Conservation (phyloP, 805 yeast species). For the Candida broadrunensis region DNA sequence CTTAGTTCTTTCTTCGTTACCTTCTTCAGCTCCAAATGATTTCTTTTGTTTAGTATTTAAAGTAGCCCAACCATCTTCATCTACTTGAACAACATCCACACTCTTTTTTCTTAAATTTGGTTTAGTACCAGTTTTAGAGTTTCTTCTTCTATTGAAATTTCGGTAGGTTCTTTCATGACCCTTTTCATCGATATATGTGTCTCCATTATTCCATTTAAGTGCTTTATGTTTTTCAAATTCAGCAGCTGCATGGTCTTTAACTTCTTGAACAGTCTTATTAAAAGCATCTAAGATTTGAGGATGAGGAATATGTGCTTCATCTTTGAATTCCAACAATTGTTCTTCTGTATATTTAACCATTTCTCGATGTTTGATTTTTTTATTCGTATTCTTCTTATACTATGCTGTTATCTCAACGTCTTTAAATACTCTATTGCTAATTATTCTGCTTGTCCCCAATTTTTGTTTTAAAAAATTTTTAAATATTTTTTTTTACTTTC, state of each 20-base stretch:
- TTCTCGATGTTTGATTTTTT: not conserved
- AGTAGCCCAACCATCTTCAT: constrained; percentile 85
- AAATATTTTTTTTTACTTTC: constrained; percentile 4
- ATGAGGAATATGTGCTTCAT: constrained; percentile 56
- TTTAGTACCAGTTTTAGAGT: constrained; percentile 43
- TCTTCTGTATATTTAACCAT: constrained; percentile 70
- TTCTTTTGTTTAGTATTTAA: constrained; percentile 39
- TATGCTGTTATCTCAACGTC: no score
- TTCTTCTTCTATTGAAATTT: constrained; percentile 59
- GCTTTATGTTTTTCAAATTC: constrained; percentile 21
- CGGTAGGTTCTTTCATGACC: constrained; percentile 45
- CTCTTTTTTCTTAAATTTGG: constrained; percentile 60
- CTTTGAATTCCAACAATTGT: constrained; percentile 58
- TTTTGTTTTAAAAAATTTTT: not conserved
- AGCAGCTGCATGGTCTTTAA: constrained; percentile 45
- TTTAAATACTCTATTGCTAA: no score
- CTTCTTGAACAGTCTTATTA: constrained; percentile 63
- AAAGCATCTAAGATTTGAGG: constrained; percentile 65
- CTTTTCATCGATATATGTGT: constrained; percentile 43
- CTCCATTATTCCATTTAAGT: constrained; percentile 36
- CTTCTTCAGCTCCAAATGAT: constrained; percentile 49
- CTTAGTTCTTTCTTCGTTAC: constrained; percentile 43
- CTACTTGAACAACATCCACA: constrained; percentile 50
- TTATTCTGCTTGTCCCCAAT: not conserved
- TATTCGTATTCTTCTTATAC: no score